Percentiles rank a stretch among this genome's conserved stretches.
Conservation (phyloP, 2,329 filamentous ascomycete species). For the Thielaviopsis punctulata region DNA sequence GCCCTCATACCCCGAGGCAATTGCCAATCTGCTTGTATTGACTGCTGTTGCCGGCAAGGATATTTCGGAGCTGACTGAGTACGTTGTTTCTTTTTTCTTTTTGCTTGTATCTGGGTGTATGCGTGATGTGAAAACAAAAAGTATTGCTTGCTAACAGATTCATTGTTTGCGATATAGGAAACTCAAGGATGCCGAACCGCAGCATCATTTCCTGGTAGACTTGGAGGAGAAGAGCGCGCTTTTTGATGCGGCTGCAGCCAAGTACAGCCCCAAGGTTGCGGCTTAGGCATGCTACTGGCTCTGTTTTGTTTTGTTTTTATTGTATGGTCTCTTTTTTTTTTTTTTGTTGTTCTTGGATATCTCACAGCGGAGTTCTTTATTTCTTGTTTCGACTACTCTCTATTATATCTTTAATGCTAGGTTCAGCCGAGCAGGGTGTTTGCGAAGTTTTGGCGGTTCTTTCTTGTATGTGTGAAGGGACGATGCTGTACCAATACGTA, state of each 20-base stretch:
- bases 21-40: constrained; percentile 72
- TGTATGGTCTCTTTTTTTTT: constrained; percentile 2
- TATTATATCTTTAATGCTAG: background rate
- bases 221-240: constrained; percentile 70
- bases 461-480: background rate
- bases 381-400: background rate
- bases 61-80: constrained; percentile 42
- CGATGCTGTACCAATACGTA: too few species aligned
- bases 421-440: background rate
- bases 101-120: background rate
- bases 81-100: constrained; percentile 19
- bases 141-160: constrained; percentile 7
- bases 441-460: background rate
- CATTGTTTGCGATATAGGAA: constrained; percentile 24
- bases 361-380: background rate
- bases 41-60: constrained; percentile 63
- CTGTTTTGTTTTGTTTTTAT: background rate
- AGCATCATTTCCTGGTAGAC: constrained; percentile 57
- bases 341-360: background rate
- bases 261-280: constrained; percentile 70
- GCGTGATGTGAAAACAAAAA: background rate
- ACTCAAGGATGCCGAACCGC: constrained; percentile 40
- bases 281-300: too few species aligned
- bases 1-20: constrained; percentile 50
- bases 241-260: constrained; percentile 72